These are phyloP conservation scores for Fusarium pilosicola DNA, from an alignment of 2,329 filamentous ascomycete genomes.

Conservation along the genomic window DNA sequence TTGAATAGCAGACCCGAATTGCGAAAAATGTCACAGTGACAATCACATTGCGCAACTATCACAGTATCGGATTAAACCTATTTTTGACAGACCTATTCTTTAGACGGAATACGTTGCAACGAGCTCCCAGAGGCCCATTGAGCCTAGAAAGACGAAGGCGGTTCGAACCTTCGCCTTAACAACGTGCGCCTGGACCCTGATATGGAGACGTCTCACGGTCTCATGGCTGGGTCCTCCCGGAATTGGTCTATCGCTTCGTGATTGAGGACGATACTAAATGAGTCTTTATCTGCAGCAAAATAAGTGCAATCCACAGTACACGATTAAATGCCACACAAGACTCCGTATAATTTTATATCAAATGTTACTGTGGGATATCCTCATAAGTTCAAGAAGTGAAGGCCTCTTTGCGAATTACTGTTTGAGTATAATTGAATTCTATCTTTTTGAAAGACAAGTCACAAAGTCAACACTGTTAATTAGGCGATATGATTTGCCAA, in stretches of 20 bases:
- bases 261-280: background rate
- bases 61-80: too few relatives aligned
- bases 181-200: too few relatives aligned
- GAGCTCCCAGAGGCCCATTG: too few relatives aligned
- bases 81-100: too few relatives aligned
- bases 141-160: too few relatives aligned
- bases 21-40: too few relatives aligned
- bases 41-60: too few relatives aligned
- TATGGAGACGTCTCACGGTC: background rate
- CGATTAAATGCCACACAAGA: background rate
- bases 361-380: background rate
- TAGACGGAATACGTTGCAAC: too few relatives aligned
- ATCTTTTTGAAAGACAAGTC: background rate
- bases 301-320: background rate
- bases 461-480: background rate
- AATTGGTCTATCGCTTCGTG: background rate
- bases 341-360: background rate
- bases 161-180: too few relatives aligned
- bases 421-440: background rate
- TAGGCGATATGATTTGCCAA: background rate
- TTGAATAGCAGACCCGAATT: too few relatives aligned
- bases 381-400: background rate
- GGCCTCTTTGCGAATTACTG: background rate
- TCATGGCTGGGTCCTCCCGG: background rate
- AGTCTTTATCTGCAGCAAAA: conserved; percentile 19